Percentiles rank a stretch among this genome's conserved stretches.
phyloP scores from a whole-genome alignment of 2,329 filamentous ascomycete genomes.

The Gaeumannomyces tritici region DNA sequence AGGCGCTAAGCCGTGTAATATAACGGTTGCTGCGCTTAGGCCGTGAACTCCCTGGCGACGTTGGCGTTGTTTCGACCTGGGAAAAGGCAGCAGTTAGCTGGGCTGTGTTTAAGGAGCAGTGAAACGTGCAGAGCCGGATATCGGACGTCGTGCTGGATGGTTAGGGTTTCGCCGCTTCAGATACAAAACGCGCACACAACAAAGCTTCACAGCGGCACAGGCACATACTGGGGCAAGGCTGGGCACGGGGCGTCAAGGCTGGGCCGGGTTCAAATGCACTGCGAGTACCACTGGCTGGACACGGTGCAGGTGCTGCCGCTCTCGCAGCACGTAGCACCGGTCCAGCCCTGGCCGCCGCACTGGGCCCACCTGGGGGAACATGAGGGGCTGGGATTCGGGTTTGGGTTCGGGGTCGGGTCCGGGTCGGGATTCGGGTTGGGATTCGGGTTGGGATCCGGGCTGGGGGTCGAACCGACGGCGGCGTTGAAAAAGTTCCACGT shows the following conservation, averaged over 20 bases:
- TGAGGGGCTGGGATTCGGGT: neutral
- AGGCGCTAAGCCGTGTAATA: neutral
- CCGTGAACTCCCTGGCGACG: neutral
- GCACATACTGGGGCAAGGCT: too few species aligned
- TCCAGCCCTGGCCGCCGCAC: constrained; percentile 7
- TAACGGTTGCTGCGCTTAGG: neutral
- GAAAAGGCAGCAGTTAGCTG: too few species aligned
- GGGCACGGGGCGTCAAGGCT: too few species aligned
- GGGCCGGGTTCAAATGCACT: neutral
- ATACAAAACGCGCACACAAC: too few species aligned
- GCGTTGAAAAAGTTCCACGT: constrained; percentile 2
- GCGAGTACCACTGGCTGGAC: constrained; percentile 1
- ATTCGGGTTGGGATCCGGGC: neutral
- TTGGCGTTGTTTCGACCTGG: too few species aligned
- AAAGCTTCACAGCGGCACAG: too few species aligned
- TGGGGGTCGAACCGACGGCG: neutral
- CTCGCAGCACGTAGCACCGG: constrained; percentile 2
- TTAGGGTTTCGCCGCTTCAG: too few species aligned
- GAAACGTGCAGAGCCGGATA: too few species aligned
- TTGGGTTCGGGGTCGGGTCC: neutral
- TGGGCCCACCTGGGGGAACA: constrained; percentile 5
- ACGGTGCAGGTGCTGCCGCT: neutral
- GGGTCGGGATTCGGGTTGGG: neutral
- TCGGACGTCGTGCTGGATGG: too few species aligned
- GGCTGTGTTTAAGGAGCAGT: too few species aligned